Evolutionary conservation across 768 basidiomycete genomes (phyloP).

Genomic region (Leccinum variicolor): DNA sequence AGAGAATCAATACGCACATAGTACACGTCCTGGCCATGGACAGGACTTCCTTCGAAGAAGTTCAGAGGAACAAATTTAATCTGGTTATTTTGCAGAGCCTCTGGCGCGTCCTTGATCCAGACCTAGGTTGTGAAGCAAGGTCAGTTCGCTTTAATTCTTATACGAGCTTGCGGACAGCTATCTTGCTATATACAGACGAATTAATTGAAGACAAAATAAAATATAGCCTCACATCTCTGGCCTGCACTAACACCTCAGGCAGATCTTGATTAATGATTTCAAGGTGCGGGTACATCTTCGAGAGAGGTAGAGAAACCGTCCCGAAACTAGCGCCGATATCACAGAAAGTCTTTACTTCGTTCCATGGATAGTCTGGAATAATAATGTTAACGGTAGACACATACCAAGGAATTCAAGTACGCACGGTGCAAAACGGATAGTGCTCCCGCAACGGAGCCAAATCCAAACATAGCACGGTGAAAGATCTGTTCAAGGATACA

Average conservation of each 20-base stretch:
- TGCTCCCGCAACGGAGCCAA: conserved; percentile 19
- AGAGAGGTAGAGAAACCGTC: conserved; percentile 24
- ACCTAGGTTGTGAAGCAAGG: neutral
- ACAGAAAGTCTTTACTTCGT: conserved; percentile 22
- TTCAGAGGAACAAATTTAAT: neutral
- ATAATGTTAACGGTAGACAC: neutral
- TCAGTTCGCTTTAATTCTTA: neutral
- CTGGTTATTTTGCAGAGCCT: neutral
- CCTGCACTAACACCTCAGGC: conserved; percentile 22
- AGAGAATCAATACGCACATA: neutral
- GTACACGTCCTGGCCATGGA: neutral
- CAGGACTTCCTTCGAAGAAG: neutral
- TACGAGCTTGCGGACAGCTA: neutral
- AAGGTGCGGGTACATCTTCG: conserved; percentile 25
- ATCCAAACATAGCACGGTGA: conserved; percentile 24
- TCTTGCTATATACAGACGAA: neutral
- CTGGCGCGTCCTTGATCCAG: neutral
- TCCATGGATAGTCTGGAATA: conserved; percentile 25
- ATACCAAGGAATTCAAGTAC: neutral
- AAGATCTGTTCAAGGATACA: conserved; percentile 12
- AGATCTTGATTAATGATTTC: conserved; percentile 28
- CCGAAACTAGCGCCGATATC: conserved; percentile 31
- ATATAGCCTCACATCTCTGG: conserved; percentile 14
- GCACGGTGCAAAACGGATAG: conserved; percentile 22
- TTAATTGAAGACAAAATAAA: neutral